These are phyloP conservation scores for Lupinus albus DNA, from an alignment of 306 rosid species.

Conservation along the genomic window DNA sequence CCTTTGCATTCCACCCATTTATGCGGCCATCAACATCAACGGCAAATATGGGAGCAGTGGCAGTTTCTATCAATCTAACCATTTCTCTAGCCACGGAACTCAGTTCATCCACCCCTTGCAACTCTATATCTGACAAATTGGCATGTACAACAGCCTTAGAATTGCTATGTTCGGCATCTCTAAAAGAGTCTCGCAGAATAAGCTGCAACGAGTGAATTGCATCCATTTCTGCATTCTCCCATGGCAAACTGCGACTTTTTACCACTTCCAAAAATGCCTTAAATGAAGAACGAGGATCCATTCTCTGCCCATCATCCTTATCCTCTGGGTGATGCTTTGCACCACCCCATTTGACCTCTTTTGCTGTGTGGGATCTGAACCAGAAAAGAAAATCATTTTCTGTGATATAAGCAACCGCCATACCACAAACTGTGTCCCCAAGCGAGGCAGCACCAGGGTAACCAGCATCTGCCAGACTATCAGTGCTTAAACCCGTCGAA, in stretches of 20 bases:
- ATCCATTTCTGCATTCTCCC: conserved; percentile 98
- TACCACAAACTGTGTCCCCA: conserved; percentile 94
- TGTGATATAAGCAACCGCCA: conserved; percentile 92
- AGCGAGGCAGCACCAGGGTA: conserved; percentile 87
- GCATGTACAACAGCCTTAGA: conserved; percentile 70
- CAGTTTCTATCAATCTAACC: conserved; percentile 98
- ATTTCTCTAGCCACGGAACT: conserved; percentile 98
- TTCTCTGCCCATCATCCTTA: conserved; percentile 94
- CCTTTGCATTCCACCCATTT: conserved; percentile 98
- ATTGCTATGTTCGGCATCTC: conserved; percentile 61
- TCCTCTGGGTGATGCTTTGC: conserved; percentile 99
- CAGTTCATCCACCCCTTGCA: conserved; percentile 89
- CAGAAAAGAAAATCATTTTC: conserved; percentile 84
- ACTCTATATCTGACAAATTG: conserved; percentile 51
- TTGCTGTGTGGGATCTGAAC: conserved; percentile 91
- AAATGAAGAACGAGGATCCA: conserved; percentile 98
- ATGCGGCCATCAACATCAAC: conserved; percentile 81
- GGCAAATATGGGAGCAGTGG: conserved; percentile 97
- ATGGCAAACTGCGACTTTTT: conserved; percentile 89
- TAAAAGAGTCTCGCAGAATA: conserved; percentile 86
- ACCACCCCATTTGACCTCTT: conserved; percentile 98
- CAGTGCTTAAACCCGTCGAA: conserved; percentile 96
- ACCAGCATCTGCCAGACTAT: conserved; percentile 94
- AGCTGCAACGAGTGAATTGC: conserved; percentile 98
- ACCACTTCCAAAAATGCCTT: conserved; percentile 96